Percentiles rank a stretch among this genome's conserved stretches.
Conservation (phyloP, 2,329 filamentous ascomycete species). For the Colletotrichum somersetense region DNA sequence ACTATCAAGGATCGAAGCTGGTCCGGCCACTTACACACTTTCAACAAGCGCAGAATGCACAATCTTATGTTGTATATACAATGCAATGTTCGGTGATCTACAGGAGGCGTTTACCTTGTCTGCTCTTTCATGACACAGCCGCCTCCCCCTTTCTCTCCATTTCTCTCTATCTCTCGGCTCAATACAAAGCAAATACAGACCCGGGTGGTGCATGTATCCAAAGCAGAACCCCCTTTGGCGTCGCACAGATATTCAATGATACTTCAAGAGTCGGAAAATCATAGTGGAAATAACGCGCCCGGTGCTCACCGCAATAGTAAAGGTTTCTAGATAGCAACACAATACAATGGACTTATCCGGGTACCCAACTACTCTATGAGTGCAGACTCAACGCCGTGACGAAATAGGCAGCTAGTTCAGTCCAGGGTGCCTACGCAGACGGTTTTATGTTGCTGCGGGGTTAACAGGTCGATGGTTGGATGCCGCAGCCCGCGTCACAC, state of each 20-base stretch:
- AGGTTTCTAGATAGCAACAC: neutral
- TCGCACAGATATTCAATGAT: neutral
- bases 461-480: constrained; percentile 5
- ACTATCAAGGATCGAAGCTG: neutral
- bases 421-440: neutral
- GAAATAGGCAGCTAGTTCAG: constrained; percentile 10
- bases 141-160: neutral
- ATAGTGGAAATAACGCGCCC: neutral
- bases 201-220: neutral
- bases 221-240: neutral
- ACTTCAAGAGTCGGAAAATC: neutral
- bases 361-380: neutral
- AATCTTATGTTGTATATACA: neutral
- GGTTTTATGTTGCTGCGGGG: neutral
- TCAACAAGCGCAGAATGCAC: constrained; percentile 7
- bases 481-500: neutral
- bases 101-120: neutral
- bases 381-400: constrained; percentile 9
- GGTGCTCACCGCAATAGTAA: neutral
- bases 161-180: constrained; percentile 12
- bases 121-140: neutral
- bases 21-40: constrained; percentile 10
- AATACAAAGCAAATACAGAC: constrained; percentile 22
- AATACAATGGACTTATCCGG: neutral
- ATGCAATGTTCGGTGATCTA: constrained; percentile 12